These are phyloP conservation scores for Cutaneotrichosporon cavernicola DNA, from an alignment of 1,284 basidiomycete genomes.

Conservation along the genomic window DNA sequence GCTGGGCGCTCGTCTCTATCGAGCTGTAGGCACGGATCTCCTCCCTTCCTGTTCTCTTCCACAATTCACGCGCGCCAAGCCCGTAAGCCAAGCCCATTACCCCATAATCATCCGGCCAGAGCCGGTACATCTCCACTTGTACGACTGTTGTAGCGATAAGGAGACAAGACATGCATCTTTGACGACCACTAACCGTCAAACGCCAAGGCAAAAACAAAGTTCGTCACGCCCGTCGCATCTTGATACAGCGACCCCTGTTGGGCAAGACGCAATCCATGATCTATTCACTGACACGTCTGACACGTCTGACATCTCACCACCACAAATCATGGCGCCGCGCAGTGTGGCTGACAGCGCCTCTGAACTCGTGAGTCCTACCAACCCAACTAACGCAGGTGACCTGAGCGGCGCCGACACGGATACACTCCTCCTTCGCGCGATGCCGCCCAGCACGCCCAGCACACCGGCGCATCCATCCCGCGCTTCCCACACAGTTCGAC, in stretches of 20 bases:
- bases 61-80: background rate
- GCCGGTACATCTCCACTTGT: background rate
- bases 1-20: conserved; percentile 53
- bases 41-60: background rate
- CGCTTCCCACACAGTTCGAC: too few species aligned
- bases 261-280: background rate
- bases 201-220: background rate
- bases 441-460: too few species aligned
- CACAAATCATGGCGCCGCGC: too few species aligned
- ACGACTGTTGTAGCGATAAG: conserved; percentile 7
- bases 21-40: conserved; percentile 37
- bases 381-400: too few species aligned
- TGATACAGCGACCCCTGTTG: background rate
- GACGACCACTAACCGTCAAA: background rate
- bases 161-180: background rate
- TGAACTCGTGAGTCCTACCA: too few species aligned
- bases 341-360: too few species aligned
- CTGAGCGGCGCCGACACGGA: too few species aligned
- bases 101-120: background rate
- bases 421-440: too few species aligned
- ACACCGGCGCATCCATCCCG: too few species aligned
- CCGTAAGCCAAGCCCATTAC: background rate
- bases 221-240: background rate
- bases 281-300: background rate
- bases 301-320: too few species aligned